Base-by-base conservation (phyloP, 805 yeast genomes). In the Ogataea pignaliae region DNA sequence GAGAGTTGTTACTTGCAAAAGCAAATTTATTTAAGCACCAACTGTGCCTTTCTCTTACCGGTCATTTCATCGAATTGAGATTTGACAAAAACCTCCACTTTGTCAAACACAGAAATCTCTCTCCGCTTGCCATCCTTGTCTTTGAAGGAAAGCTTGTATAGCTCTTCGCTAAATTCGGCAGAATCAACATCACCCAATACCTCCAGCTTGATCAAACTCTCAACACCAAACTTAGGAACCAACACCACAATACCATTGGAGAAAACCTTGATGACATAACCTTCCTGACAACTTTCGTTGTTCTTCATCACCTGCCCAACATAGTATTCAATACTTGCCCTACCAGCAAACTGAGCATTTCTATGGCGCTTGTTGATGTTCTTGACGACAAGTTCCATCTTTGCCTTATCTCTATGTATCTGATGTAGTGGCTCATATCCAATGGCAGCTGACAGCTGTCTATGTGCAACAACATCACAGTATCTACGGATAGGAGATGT, bases 361-460 rank as follows among this genome's bases (percentile, higher is more conserved):
- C 99, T 81, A 64, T 93, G 99, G 54, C 97, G 83, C 55, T 76
- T 82, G 70, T 93, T 93, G 60, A 93, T 90, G 61, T 93, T 93
- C 54, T 81, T 80, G 56, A 90, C 89, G 46, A 93, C 81, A 51
- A 80, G 63, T 52, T 91, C 97, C 90, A 93, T 87, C 70, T 88
- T 88, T 57, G 71, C 72, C 65, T 89, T 93, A 61, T 90, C 96
- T 57, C 96, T 77, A 58, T 91, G 97, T 38, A 80, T 75, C 47
- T 83, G 72, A 57, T 87, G 88, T 51, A 91, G 68, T 26, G 83
- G 76, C 63, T 93, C 99, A 63, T 91, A 93, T 1, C 87, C 96
- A 46, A 93, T 93, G 1, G 99, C 97, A n/a, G 95, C 97, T 0
- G 99, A 98, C 33, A 93, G 71, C 65, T 93, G 99, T 60, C 99